Percentiles rank a stretch among this genome's conserved stretches.
Evolutionary conservation across 345 rosid species (phyloP).

Genomic region (Boechera divaricarpa): DNA sequence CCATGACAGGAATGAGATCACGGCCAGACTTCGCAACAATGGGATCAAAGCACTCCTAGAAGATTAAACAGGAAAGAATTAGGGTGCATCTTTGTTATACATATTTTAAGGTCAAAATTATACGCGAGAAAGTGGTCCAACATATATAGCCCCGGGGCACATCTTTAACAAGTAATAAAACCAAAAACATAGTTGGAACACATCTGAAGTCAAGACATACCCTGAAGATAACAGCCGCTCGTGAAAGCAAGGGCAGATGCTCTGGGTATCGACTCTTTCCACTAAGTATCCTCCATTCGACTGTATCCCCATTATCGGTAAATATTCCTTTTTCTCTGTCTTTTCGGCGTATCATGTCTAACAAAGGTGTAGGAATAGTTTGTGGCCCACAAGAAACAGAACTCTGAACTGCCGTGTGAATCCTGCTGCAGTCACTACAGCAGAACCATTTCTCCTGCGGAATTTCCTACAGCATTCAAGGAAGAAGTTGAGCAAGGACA

Average conservation of each 20-base stretch:
- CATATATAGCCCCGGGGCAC: constrained; percentile 9
- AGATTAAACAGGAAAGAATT: constrained; percentile 24
- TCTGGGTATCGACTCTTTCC: constrained; percentile 76
- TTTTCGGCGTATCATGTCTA: constrained; percentile 64
- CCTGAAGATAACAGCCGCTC: constrained; percentile 85
- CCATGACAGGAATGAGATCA: constrained; percentile 98
- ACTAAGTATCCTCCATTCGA: constrained; percentile 80
- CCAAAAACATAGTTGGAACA: constrained; percentile 1
- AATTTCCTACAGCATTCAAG: constrained; percentile 60
- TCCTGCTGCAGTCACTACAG: constrained; percentile 74
- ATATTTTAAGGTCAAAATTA: neutral
- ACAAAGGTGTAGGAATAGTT: constrained; percentile 55
- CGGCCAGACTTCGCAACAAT: constrained; percentile 87
- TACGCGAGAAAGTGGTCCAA: neutral
- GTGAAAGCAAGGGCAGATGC: constrained; percentile 76
- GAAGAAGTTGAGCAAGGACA: constrained; percentile 29
- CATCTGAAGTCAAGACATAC: constrained; percentile 52
- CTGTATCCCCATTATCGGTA: constrained; percentile 49
- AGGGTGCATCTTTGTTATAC: constrained; percentile 19
- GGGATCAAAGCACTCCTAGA: constrained; percentile 96
- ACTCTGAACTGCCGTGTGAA: constrained; percentile 62
- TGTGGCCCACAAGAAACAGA: constrained; percentile 69
- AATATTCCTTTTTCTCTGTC: constrained; percentile 72
- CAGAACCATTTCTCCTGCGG: constrained; percentile 93
- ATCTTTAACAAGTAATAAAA: constrained; percentile 17